Evolutionary conservation across 2,329 filamentous ascomycete species (phyloP).

Genomic region (Dothistroma septosporum): DNA sequence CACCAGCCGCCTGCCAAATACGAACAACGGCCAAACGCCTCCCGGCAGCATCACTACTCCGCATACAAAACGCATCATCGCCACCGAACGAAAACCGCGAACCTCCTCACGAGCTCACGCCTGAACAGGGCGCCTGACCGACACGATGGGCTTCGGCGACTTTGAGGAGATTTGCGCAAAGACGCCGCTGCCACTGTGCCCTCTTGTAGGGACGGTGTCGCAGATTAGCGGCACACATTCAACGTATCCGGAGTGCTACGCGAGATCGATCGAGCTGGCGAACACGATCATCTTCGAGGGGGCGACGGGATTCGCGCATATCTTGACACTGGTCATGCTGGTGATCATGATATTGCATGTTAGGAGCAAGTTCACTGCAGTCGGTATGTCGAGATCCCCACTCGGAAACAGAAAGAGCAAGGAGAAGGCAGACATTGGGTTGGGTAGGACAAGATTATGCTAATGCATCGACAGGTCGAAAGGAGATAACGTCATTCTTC

Average conservation of each 20-base stretch:
- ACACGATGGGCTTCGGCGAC: constrained; percentile 82
- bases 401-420: not conserved
- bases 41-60: not conserved
- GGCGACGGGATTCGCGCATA: constrained; percentile 87
- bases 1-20: not conserved
- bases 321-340: constrained; percentile 84
- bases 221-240: constrained; percentile 57
- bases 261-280: constrained; percentile 88
- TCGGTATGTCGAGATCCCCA: constrained; percentile 60
- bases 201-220: constrained; percentile 72
- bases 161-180: constrained; percentile 82
- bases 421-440: not conserved
- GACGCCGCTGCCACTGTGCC: constrained; percentile 81
- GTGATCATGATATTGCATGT: constrained; percentile 97
- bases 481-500: constrained; percentile 84
- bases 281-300: constrained; percentile 99
- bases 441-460: not conserved
- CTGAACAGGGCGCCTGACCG: constrained; percentile 8
- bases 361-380: constrained; percentile 94
- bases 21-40: not conserved
- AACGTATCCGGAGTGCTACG: constrained; percentile 90
- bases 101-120: constrained; percentile 2
- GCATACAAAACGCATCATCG: not conserved
- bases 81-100: not conserved
- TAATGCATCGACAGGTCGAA: constrained; percentile 50